Base-by-base conservation (phyloP, 495 filamentous ascomycete species). In the Rostrohypoxylon terebratum region DNA sequence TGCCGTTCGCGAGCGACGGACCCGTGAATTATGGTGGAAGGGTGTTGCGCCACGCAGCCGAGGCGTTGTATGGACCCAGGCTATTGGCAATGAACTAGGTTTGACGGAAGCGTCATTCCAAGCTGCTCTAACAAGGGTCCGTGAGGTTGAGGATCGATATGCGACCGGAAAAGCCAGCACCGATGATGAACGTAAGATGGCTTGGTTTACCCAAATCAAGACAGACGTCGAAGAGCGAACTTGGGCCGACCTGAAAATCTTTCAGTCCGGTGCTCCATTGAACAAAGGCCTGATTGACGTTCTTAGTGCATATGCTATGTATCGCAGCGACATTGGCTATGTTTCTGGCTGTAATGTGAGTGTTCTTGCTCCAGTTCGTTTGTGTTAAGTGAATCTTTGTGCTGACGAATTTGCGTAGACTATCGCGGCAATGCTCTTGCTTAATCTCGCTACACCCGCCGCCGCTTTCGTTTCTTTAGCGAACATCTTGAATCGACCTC, bases 1-100 rank as follows among this genome's bases (percentile, higher is more conserved):
- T 18, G 90, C 89, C n/a, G 84, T 92, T 61, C 82, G 82, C n/a
- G 89, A 94, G 73, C 88, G 90, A 40, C 83, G 91, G 40, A 97
- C 92, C 1, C 88, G 94, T 50, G 93, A 97, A 73, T 83, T 98
- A 11, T 99, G 95, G 94, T 98, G 96, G 96, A 87, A 91, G 38
- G 96, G 96, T 16, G 86, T 98, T 47, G 90, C 93, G 0, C 90
- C 94, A 3, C 88, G 90, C 55, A 90, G 88, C 70, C 84, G 96
- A 63, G 95, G 92, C n/a, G 70, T 81, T 10, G 93, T 95, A n/a
- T 99, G 96, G 96, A 81, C 86, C 64, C 87, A 87, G 64, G 94
- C 95, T 3, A 90, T 99, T 64, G 94, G 94, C 10, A 99, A 99
- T 73, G 92, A 95, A 69, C 89, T 98, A 18, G 89, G 88, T 5